phyloP scores from a whole-genome alignment of 2,329 filamentous ascomycete species.

The Onygenales sp. region DNA sequence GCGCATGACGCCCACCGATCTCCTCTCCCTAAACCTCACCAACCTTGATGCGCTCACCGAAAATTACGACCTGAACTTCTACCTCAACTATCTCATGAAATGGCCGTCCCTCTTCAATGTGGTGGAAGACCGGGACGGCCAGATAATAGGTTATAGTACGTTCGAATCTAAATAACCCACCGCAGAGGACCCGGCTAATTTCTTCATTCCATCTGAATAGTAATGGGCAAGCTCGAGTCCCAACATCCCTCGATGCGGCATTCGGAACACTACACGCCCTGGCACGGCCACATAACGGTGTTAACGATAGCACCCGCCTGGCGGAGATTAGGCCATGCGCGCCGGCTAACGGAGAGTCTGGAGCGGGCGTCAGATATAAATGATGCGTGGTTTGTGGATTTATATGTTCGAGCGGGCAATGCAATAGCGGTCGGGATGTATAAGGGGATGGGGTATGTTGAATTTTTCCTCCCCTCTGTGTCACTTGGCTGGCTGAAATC shows the following conservation, averaged over 20 bases:
- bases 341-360: slow-evolving; percentile 68
- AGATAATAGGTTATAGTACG: slow-evolving; percentile 89
- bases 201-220: slow-evolving; percentile 35
- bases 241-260: slow-evolving; percentile 65
- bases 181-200: not conserved
- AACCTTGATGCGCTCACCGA: slow-evolving; percentile 97
- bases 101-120: slow-evolving; percentile 95
- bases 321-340: slow-evolving; percentile 77
- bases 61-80: slow-evolving; percentile 92
- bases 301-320: slow-evolving; percentile 84
- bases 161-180: slow-evolving; percentile 9
- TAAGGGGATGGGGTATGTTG: slow-evolving; percentile 65
- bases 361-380: slow-evolving; percentile 74
- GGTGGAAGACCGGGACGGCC: slow-evolving; percentile 74
- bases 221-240: slow-evolving; percentile 94
- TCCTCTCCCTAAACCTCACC: slow-evolving; percentile 84
- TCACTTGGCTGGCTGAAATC: not conserved
- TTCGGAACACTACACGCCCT: slow-evolving; percentile 91
- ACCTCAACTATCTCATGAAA: slow-evolving; percentile 88
- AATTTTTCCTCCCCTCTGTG: not conserved
- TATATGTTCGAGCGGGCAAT: slow-evolving; percentile 88
- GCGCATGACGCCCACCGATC: slow-evolving; percentile 71
- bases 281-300: slow-evolving; percentile 96
- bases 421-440: slow-evolving; percentile 81
- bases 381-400: slow-evolving; percentile 87